Percentiles rank a stretch among this genome's conserved stretches.
Evolutionary conservation across 495 filamentous ascomycete genomes (phyloP).

Genomic region (Staphylotrichum longicolle): DNA sequence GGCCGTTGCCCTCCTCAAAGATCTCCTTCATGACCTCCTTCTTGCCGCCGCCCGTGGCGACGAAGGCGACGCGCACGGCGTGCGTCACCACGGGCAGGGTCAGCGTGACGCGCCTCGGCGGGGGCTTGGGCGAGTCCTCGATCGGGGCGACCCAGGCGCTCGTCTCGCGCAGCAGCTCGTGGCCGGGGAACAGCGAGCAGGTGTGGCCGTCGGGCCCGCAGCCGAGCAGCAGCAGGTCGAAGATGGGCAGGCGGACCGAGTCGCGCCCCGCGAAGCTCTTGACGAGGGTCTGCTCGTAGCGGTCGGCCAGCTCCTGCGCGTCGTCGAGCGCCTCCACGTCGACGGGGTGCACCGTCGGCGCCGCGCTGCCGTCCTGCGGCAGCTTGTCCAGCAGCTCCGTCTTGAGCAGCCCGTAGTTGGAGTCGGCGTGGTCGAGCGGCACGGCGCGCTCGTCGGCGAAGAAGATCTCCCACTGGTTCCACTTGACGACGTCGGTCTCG

Average conservation of each 20-base stretch:
- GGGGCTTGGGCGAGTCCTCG: conserved; percentile 91
- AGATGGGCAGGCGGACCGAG: conserved; percentile 86
- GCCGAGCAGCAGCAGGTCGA: conserved; percentile 88
- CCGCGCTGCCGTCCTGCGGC: conserved; percentile 54
- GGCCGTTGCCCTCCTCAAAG: conserved; percentile 72
- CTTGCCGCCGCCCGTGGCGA: conserved; percentile 86
- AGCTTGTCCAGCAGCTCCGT: conserved; percentile 85
- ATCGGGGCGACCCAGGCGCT: conserved; percentile 91
- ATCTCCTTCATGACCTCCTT: conserved; percentile 88
- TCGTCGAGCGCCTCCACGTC: conserved; percentile 70
- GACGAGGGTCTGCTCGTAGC: conserved; percentile 89
- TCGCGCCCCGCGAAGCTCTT: conserved; percentile 77
- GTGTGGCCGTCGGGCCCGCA: conserved; percentile 96
- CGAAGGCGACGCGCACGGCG: conserved; percentile 79
- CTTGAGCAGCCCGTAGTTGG: conserved; percentile 89
- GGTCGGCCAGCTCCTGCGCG: conserved; percentile 86
- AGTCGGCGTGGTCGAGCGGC: conserved; percentile 85
- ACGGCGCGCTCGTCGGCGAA: conserved; percentile 97
- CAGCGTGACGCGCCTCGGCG: conserved; percentile 84
- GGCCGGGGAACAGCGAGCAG: conserved; percentile 91
- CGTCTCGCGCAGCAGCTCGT: conserved; percentile 80
- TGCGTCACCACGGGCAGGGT: conserved; percentile 86
- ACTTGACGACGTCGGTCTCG: conserved; percentile 64
- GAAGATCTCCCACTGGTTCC: conserved; percentile 94
- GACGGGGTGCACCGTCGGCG: conserved; percentile 75